These are phyloP conservation scores for Tetradesmus obliquus DNA, from an alignment of 139 green algal species.

Conservation along the genomic window DNA sequence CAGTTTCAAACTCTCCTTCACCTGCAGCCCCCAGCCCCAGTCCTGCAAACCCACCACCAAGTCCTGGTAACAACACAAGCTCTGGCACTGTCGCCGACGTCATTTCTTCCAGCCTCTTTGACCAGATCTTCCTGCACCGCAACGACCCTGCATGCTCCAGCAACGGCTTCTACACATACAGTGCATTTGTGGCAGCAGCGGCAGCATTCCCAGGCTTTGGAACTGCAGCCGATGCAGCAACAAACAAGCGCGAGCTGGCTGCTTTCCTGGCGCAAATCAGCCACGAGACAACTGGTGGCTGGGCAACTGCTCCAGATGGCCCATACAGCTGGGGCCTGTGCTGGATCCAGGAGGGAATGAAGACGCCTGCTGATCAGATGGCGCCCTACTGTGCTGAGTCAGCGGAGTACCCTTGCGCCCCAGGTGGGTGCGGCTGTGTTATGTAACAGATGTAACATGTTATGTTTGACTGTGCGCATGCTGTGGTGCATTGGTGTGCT, in stretches of 20 bases:
- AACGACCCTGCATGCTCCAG: neutral
- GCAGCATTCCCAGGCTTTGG: constrained; percentile 33
- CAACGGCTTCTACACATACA: constrained; percentile 44
- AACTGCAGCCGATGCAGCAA: neutral
- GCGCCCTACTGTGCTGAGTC: neutral
- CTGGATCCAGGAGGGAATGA: constrained; percentile 8
- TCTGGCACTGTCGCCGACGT: neutral
- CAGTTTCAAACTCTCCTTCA: neutral
- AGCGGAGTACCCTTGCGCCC: constrained; percentile 6
- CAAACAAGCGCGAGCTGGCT: constrained; percentile 43
- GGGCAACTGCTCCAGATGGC: constrained; percentile 28
- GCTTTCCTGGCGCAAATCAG: constrained; percentile 51
- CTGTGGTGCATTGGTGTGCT: no score
- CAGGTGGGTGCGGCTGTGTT: neutral
- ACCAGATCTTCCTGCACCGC: neutral
- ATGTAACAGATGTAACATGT: neutral
- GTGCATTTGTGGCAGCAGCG: constrained; percentile 31
- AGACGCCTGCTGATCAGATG: neutral
- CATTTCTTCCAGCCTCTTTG: neutral
- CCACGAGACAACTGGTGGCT: constrained; percentile 43
- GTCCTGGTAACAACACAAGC: neutral
- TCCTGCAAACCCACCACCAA: neutral
- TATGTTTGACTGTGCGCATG: no score
- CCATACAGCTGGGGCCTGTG: constrained; percentile 9
- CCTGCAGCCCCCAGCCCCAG: neutral